Conservation (phyloP, 2,329 filamentous ascomycete species). For the Penicillium thymicola region DNA sequence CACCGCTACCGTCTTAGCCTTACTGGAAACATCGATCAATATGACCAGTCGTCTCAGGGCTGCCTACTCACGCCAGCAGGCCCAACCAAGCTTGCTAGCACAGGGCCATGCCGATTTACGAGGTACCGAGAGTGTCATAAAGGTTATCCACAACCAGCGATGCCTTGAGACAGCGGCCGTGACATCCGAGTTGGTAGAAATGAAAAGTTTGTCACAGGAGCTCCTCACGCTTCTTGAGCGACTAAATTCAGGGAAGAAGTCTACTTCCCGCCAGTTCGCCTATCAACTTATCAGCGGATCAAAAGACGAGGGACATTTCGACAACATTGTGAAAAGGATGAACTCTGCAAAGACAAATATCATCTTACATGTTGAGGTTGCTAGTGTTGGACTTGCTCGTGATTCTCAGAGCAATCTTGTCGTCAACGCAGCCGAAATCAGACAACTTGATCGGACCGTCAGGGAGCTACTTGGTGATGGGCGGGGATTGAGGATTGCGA, state of each 20-base stretch:
- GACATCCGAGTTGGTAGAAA: not conserved
- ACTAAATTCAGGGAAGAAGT: not conserved
- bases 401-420: fast-evolving
- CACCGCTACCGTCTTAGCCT: not conserved
- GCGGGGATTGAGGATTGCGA: not conserved
- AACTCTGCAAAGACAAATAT: not conserved
- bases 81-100: not conserved
- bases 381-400: not conserved
- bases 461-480: not conserved
- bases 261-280: fast-evolving
- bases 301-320: not conserved
- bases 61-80: not conserved
- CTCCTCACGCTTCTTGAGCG: not conserved
- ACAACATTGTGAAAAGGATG: not conserved
- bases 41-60: not conserved
- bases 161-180: not conserved
- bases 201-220: not conserved
- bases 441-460: not conserved
- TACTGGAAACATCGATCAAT: not conserved
- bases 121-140: not conserved
- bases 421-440: not conserved
- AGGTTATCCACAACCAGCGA: fast-evolving
- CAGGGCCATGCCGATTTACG: not conserved
- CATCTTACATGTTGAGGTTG: not conserved
- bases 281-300: not conserved